A percentile compares a stretch with the other conserved stretches of the same genome.
phyloP scores from a whole-genome alignment of 352 stramenopile genomes.

The Globisporangium nodosum region DNA sequence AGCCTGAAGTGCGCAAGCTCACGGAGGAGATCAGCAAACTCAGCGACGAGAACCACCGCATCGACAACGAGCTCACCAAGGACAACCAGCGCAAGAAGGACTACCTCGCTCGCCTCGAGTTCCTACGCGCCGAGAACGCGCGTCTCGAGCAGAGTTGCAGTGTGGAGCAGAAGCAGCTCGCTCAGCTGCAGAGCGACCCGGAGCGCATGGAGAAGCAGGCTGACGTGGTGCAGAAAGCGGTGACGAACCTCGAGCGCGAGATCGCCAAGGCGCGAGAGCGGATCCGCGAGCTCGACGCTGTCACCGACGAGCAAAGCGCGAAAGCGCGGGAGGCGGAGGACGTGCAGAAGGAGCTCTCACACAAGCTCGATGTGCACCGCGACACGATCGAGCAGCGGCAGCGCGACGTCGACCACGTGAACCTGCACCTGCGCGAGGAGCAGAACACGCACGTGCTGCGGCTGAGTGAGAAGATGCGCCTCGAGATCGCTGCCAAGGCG shows the following conservation, averaged over 20 bases:
- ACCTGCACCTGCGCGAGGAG: constrained; percentile 80
- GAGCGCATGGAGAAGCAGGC: constrained; percentile 83
- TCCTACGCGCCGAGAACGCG: constrained; percentile 58
- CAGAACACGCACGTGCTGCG: constrained; percentile 75
- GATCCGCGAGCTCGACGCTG: constrained; percentile 29
- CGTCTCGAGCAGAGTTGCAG: constrained; percentile 37
- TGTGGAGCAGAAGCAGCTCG: constrained; percentile 51
- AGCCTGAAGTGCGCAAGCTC: constrained; percentile 77
- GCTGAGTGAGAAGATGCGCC: constrained; percentile 59
- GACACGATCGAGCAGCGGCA: constrained; percentile 89
- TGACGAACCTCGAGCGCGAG: constrained; percentile 64
- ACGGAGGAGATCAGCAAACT: constrained; percentile 60
- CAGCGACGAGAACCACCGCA: constrained; percentile 58
- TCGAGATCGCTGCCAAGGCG: constrained; percentile 58
- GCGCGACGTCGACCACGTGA: constrained; percentile 88
- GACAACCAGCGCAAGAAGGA: constrained; percentile 61
- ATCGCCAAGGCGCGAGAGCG: constrained; percentile 39
- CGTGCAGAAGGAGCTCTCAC: constrained; percentile 66
- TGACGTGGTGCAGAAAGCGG: constrained; percentile 79
- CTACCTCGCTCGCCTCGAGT: constrained; percentile 49
- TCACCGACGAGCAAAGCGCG: constrained; percentile 29
- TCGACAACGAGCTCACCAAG: constrained; percentile 69
- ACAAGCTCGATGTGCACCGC: constrained; percentile 87
- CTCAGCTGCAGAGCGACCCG: constrained; percentile 67
- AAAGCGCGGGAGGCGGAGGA: constrained; percentile 77